Base-by-base conservation (phyloP, 805 yeast genomes). In the Myxozyma sirexii region DNA sequence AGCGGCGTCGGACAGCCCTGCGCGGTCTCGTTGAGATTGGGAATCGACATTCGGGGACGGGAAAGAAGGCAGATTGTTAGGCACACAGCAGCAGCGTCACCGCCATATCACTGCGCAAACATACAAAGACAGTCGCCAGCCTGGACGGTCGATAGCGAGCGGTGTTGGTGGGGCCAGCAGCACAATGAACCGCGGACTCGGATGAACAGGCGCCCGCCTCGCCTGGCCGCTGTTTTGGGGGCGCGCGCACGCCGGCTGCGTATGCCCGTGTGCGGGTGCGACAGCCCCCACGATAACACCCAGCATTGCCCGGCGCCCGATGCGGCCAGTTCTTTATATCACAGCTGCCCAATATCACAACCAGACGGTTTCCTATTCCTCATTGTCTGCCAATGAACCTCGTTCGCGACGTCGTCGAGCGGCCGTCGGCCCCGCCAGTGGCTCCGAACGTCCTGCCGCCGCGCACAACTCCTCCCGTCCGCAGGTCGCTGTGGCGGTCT, bases 1-100 rank as follows among this genome's bases (percentile, higher is more conserved):
- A 59, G 54, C 29, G 63, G 63, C 38, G 33, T 26, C 51, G 63
- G 63, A 44, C 63, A 59, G 39, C 57, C 52, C 10, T 17, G 43
- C 21, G 60, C 52, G 26, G 60, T 57, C 57, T 57, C 60, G 53
- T 57, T 49, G 50, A 57, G 43, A 47, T 57, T 49, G 50, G 51
- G 43, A 21, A 56, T 51, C 45, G 17, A 21, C 26, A 23, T 15
- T 21, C 37, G 5, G 8, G 10, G 33, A 29, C 33, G 6, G 10
- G 6, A 10, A 29, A 29, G 10, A 6, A 10, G 33, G 33, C 33
- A 26, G 26, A 27, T 15, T 17, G 8, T 15, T 17, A 38, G 3
- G 42, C 19, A 13, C 21, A 38, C 21, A 38, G n/a, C 42, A 38
- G 42, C 42, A 3, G 21, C 10, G 2, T 4, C 21, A 7, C 42